Conservation (phyloP, 495 filamentous ascomycete species). For the Tetracladium setigerum region DNA sequence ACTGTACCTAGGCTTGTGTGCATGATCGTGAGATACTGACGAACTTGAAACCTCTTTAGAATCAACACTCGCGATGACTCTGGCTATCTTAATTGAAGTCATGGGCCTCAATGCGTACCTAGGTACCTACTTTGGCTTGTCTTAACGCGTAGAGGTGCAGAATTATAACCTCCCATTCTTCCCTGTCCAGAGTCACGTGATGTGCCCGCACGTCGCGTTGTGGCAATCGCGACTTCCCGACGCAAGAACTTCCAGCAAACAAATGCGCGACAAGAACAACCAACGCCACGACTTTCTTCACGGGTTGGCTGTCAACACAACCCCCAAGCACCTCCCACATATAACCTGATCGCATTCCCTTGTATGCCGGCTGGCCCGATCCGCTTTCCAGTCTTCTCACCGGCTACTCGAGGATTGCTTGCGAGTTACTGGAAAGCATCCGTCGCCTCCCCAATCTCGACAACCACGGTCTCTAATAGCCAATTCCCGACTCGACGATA, state of each 20-base stretch:
- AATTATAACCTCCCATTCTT: no score
- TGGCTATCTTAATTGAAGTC: no score
- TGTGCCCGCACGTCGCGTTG: background rate
- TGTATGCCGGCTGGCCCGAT: slow-evolving; percentile 20
- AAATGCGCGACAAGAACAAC: no score
- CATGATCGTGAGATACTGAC: background rate
- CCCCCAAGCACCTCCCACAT: slow-evolving; percentile 6
- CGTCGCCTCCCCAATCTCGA: slow-evolving; percentile 9
- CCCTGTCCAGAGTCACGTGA: background rate
- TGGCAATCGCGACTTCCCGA: slow-evolving; percentile 2
- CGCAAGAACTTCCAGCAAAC: slow-evolving; percentile 1
- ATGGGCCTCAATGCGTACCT: no score
- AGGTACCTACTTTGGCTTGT: no score
- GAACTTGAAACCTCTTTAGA: no score
- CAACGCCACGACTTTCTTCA: background rate
- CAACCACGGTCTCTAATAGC: slow-evolving; percentile 4
- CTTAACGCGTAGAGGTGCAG: no score
- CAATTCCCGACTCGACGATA: slow-evolving; percentile 2
- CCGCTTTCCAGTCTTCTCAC: slow-evolving; percentile 14
- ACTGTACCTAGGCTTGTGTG: background rate
- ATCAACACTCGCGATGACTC: no score
- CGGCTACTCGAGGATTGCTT: slow-evolving; percentile 12
- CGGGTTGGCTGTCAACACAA: slow-evolving; percentile 8
- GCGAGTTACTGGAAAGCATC: slow-evolving; percentile 16
- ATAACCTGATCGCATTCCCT: background rate